Conservation (phyloP, 1,139 yeast genomes). For the Geotrichum histeridarum region DNA sequence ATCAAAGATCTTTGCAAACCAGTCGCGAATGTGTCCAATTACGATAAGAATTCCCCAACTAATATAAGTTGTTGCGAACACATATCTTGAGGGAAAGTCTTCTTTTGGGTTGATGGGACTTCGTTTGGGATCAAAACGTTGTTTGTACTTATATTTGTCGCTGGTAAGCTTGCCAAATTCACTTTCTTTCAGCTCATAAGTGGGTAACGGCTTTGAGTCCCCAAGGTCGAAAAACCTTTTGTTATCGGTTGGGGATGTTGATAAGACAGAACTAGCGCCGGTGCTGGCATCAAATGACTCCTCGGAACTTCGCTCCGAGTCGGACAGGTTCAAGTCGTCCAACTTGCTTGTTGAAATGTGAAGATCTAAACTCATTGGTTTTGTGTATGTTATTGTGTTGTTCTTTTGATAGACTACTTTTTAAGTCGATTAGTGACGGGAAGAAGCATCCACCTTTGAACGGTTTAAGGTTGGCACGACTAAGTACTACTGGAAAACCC, state of each 20-base stretch:
- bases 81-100: constrained; percentile 73
- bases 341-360: not conserved
- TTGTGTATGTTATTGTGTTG: no score
- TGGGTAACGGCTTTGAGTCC: no score
- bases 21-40: constrained; percentile 87
- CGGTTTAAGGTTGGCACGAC: no score
- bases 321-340: not conserved
- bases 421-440: no score
- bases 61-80: constrained; percentile 75
- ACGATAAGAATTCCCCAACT: constrained; percentile 77
- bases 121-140: constrained; percentile 11
- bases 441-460: no score
- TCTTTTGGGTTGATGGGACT: constrained; percentile 24
- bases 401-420: no score
- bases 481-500: no score
- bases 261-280: no score
- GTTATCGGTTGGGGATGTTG: no score
- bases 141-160: constrained; percentile 15
- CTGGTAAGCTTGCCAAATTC: constrained; percentile 19
- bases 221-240: no score
- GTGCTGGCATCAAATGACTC: no score
- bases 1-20: constrained; percentile 69
- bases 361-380: no score
- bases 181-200: constrained; percentile 17
- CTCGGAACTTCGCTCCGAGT: not conserved